Conservation (phyloP, 768 basidiomycete species). For the Mycena rebaudengoi region DNA sequence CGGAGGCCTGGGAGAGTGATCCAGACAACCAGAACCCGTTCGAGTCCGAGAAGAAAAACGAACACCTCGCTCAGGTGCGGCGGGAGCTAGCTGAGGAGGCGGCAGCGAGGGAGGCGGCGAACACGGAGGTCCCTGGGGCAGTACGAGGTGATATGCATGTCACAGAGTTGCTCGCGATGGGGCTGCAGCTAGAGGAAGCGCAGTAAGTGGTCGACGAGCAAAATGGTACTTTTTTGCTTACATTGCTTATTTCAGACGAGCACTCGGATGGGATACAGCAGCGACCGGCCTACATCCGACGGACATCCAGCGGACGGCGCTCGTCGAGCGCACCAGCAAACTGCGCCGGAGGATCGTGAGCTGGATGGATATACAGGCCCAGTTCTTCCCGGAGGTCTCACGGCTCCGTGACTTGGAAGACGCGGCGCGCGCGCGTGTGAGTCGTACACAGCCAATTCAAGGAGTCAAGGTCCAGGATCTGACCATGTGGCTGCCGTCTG, state of each 20-base stretch:
- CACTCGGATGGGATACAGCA: neutral
- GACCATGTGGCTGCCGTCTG: neutral
- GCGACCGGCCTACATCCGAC: conserved; percentile 1
- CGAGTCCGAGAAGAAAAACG: neutral
- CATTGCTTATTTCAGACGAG: neutral
- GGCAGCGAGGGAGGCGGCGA: neutral
- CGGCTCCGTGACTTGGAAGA: conserved; percentile 1
- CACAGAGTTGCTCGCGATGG: neutral
- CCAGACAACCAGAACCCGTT: neutral
- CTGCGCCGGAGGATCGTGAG: conserved; percentile 6
- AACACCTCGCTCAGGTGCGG: neutral
- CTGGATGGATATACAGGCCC: conserved; percentile 11
- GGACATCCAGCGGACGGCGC: neutral
- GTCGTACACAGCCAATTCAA: conserved; percentile 11
- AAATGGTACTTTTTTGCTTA: neutral
- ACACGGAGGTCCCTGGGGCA: neutral
- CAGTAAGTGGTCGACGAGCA: neutral
- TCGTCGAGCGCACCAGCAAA: conserved; percentile 11
- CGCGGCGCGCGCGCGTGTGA: neutral
- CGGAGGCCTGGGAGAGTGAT: neutral
- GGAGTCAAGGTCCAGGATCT: conserved; percentile 7
- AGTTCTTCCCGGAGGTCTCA: conserved; percentile 5
- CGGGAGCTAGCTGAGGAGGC: neutral
- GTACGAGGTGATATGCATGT: neutral
- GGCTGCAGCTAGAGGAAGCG: neutral